Percentiles rank a stretch among this genome's conserved stretches.
Conservation (phyloP, 805 yeast species). For the Cyberlindnera maritima region DNA sequence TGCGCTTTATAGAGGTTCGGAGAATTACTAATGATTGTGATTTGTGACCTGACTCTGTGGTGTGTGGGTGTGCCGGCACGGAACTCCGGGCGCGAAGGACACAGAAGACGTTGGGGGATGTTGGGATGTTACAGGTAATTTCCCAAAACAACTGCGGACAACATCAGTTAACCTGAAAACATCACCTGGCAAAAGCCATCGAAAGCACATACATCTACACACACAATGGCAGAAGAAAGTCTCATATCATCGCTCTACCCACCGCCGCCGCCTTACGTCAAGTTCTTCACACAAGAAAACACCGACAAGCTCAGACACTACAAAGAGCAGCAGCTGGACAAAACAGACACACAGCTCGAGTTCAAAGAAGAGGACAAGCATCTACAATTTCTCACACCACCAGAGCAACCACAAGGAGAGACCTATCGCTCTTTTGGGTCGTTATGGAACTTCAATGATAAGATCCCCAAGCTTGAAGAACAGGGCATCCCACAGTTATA, state of each 20-base stretch:
- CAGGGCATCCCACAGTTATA: slow-evolving; percentile 80
- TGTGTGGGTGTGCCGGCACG: neutral
- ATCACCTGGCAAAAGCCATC: too few species aligned
- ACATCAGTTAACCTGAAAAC: too few species aligned
- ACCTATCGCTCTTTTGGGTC: slow-evolving; percentile 87
- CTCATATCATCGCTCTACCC: slow-evolving; percentile 76
- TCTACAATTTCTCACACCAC: slow-evolving; percentile 61
- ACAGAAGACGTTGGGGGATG: too few species aligned
- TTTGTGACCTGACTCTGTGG: too few species aligned
- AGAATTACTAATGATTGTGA: too few species aligned
- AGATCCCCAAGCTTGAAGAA: slow-evolving; percentile 69
- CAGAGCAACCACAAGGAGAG: slow-evolving; percentile 55
- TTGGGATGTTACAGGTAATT: too few species aligned
- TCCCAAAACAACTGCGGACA: neutral
- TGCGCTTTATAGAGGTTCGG: too few species aligned
- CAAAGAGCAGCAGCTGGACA: slow-evolving; percentile 15
- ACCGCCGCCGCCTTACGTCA: slow-evolving; percentile 86
- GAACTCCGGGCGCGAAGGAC: neutral
- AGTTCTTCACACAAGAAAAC: slow-evolving; percentile 71
- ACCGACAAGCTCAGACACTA: slow-evolving; percentile 38
- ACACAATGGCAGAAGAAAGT: slow-evolving; percentile 22
- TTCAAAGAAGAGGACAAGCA: slow-evolving; percentile 41
- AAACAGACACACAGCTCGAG: slow-evolving; percentile 29
- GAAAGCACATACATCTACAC: neutral
- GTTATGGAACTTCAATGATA: slow-evolving; percentile 70